Evolutionary conservation across 2,329 filamentous ascomycete genomes (phyloP), one percentile per base, ranked within the genome.

Genomic region (Epichloe brachyelytri): DNA sequence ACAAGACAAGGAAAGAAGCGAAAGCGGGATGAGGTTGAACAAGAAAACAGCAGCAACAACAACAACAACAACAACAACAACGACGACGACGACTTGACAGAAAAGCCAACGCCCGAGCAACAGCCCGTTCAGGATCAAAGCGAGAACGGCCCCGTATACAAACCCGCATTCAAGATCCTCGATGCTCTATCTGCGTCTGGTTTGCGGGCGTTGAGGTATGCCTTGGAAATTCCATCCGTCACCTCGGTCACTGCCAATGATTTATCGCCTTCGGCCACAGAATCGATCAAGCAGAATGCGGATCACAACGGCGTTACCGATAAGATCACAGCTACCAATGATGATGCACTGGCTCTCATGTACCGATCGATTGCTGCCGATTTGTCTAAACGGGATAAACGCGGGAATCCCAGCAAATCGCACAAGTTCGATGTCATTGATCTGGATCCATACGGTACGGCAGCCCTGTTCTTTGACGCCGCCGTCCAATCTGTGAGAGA

Each of bases 141-240:
- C 7, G 55, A 59, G 56, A 59, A 49, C 48, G 58, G 50, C 36
- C 66, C 69, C 30, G 58, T 59, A 17, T 63, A 61, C 51, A 64
- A 62, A 53, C 68, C 72, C 11, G 65, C 70, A 10, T 91, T 95
- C 62, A 84, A 82, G n/a, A 91, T 98, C 39, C 79, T 98, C 8
- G 93, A 98, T 67, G 93, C 93, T 0, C 77, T 98, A 5, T 98
- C 93, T 10, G 93, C 93, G 1, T 95, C 90, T 3, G 93, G 93
- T 22, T 77, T 98, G 5, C 83, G 93, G 55, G 93, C 93, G 5
- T 69, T 98, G 41, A 85, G 93, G 54, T 98, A 97, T 66, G 87
- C 88, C 0, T 84, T 89, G 58, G 93, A 98, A 63, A 80, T 98
- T 26, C 88, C 93, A 0, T 88, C 90, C 58, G 77, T 82, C 14